Base-by-base conservation (phyloP, 2,329 filamentous ascomycete species). In the Pyrenophora seminiperda region DNA sequence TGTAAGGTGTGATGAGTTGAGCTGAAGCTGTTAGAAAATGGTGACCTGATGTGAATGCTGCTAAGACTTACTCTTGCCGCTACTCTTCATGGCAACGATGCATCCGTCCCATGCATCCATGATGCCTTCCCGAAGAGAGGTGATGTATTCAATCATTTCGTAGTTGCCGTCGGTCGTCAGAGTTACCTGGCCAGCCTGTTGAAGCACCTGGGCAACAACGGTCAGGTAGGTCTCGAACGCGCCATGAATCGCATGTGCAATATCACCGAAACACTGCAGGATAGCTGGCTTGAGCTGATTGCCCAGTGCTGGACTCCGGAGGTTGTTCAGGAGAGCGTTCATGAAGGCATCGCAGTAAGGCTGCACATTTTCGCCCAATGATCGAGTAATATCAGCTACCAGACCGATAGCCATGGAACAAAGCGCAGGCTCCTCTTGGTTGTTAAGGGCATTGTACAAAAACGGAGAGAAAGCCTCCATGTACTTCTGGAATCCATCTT, bases 51-150 rank as follows among this genome's bases (percentile, higher is more conserved):
- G 18, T 11, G 13, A 10, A 17, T 34, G 15, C 11, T 34, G 15
- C 11, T 27, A 17, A 30, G 31, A 77, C 85, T 74, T 75, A 89
- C 87, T 86, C 80, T 93, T 93, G 67, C 79, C 79, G 67, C 87
- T 90, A 42, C 82, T 77, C 80, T 94, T 96, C 88, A 97, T 91
- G 44, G 94, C 91, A 73, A 93, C 86, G 70, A 99, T 91, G 61
- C 96, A 94, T 61, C 94, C 94, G 66, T 92, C 91, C 92, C 95
- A 99, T 27, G 94, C 94, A 80, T 99, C 94, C 88, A 97, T 96
- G 62, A 99, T 97, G 63, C 93, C 94, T 72, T 99, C 95, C 45
- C 94, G 88, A 40, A 99, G 83, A 15, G 92, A 96, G 58, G 96
- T 85, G 63, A 99, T 88, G 72, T 99, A 99, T 75, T 97, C 93